phyloP scores from a whole-genome alignment of 768 basidiomycete genomes.

The Gyrodon lividus region DNA sequence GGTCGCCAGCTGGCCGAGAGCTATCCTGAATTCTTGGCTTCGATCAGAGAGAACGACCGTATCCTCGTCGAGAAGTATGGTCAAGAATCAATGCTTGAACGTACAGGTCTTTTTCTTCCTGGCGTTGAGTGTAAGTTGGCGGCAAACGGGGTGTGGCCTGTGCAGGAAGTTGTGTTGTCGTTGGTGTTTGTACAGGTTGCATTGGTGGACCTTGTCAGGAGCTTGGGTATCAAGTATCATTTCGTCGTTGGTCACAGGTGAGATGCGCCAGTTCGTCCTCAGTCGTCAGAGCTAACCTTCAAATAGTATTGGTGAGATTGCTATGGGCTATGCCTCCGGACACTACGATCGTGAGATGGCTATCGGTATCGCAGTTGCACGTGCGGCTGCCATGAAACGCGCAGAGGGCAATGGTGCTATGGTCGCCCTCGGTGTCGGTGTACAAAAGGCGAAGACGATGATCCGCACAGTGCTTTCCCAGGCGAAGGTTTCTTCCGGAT shows the following conservation, averaged over 20 bases:
- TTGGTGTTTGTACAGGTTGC: slow-evolving; percentile 35
- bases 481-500: slow-evolving; percentile 22
- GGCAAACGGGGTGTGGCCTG: slow-evolving; percentile 31
- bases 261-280: background rate
- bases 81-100: slow-evolving; percentile 33
- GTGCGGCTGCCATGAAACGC: slow-evolving; percentile 35
- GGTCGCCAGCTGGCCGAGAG: slow-evolving; percentile 35
- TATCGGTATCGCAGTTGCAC: slow-evolving; percentile 35
- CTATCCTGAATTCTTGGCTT: slow-evolving; percentile 31
- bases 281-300: slow-evolving; percentile 5
- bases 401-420: slow-evolving; percentile 37
- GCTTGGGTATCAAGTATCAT: slow-evolving; percentile 32
- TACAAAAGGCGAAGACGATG: slow-evolving; percentile 31
- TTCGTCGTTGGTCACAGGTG: slow-evolving; percentile 37
- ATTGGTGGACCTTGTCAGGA: slow-evolving; percentile 32
- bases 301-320: slow-evolving; percentile 33
- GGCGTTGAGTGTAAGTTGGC: slow-evolving; percentile 21
- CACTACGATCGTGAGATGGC: slow-evolving; percentile 35
- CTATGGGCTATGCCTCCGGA: slow-evolving; percentile 38
- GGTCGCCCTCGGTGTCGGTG: slow-evolving; percentile 35
- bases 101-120: slow-evolving; percentile 34
- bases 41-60: slow-evolving; percentile 33
- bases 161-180: slow-evolving; percentile 33
- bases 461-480: slow-evolving; percentile 33
- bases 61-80: slow-evolving; percentile 28